Evolutionary conservation across 108 stramenopile species (phyloP).

Genomic region (Cylindrotheca closterium): DNA sequence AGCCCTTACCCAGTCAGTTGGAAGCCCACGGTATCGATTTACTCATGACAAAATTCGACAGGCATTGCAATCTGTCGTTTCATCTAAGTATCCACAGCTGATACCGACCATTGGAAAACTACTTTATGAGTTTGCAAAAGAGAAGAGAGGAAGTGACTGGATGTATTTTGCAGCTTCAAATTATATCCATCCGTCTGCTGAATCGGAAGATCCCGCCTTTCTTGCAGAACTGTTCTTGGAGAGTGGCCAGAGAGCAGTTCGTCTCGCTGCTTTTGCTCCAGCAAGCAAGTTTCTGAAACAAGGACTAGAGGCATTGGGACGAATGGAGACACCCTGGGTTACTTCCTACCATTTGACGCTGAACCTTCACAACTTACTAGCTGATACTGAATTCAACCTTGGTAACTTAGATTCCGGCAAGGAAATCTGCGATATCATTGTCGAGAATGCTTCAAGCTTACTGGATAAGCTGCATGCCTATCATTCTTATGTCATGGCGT

Average conservation of each 20-base stretch:
- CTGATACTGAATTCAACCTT: conserved; percentile 7
- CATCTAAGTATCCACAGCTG: too few species aligned
- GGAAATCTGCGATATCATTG: background rate
- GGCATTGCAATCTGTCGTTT: background rate
- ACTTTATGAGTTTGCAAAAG: background rate
- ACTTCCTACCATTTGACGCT: conserved; percentile 11
- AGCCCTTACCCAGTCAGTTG: conserved; percentile 2
- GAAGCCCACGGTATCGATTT: conserved; percentile 11
- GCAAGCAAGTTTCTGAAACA: conserved; percentile 13
- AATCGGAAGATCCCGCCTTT: conserved; percentile 4
- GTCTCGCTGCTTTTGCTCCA: background rate
- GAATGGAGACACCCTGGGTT: conserved; percentile 1
- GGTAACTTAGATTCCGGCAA: conserved; percentile 11
- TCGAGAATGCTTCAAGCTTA: background rate
- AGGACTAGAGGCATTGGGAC: background rate
- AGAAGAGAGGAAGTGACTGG: conserved; percentile 1
- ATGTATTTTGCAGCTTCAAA: conserved; percentile 16
- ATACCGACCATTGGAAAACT: background rate
- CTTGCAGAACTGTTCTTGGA: conserved; percentile 21
- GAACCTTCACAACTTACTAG: background rate
- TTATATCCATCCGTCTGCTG: conserved; percentile 7
- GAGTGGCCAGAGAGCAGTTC: conserved; percentile 7
- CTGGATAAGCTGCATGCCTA: conserved; percentile 8
- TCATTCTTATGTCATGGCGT: background rate
- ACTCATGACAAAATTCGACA: conserved; percentile 26